Evolutionary conservation across 441 rosid species (phyloP), one percentile per base, ranked within the genome.

Genomic region (Mallotus japonicus): DNA sequence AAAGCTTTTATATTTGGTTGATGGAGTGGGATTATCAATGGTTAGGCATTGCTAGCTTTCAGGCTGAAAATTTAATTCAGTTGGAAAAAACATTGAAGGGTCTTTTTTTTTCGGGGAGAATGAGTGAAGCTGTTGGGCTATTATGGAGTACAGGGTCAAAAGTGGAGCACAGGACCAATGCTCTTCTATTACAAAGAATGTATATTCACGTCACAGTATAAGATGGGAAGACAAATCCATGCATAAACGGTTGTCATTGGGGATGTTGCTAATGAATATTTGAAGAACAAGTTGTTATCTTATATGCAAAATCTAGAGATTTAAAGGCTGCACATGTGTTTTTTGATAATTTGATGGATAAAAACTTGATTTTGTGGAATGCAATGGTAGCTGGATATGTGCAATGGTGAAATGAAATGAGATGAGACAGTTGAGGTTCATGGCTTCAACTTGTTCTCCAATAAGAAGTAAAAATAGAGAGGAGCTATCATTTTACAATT

Each of bases 111-210:
- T 67, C 78, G 1, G 98, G 97, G 79, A 88, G 92, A 70, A 72
- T 86, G 75, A 82, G 77, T 60, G 92, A 93, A 79, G 90, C 97
- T 71, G 82, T 87, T 76, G 85, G 89, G 63, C 74, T 90, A 4
- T 78, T 88, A 58, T 87, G 89, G 78, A 73, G 77, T 44, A 56
- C 76, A 4, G 80, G 87, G 28, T 53, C 69, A 69, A 72, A 73
- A 73, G 86, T 84, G 63, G 82, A 81, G 44, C 70, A 77, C 5
- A 64, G 75, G 19, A 89, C 89, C 0, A 86, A 87, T 69, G 77
- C 86, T 46, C 72, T 93, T 63, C 63, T 91, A 55, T 81, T 91
- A 80, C 92, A 93, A 93, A 77, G 93, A 93, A 80, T 88, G 92
- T 63, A 83, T 83, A 69, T 79, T 82, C 59, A 65, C 85, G 77